Evolutionary conservation across 2,329 filamentous ascomycete genomes (phyloP).

Genomic region (Colletotrichum cereale): DNA sequence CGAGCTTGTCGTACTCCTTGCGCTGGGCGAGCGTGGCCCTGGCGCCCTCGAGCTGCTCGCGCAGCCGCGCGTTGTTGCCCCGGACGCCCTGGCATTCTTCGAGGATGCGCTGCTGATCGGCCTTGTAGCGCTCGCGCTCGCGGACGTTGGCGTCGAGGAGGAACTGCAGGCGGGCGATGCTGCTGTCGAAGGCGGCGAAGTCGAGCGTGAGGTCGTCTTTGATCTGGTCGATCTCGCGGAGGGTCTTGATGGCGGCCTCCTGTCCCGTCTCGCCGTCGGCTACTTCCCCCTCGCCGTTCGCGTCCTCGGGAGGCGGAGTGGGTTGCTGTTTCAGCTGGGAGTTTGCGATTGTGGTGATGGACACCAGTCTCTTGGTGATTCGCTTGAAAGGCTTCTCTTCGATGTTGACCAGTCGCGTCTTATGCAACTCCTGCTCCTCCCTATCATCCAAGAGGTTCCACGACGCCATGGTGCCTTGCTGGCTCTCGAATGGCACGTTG

Average conservation of each 20-base stretch:
- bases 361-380: constrained; percentile 83
- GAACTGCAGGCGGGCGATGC: constrained; percentile 88
- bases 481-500: no score
- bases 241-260: constrained; percentile 53
- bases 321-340: constrained; percentile 65
- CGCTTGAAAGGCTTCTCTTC: constrained; percentile 95
- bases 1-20: constrained; percentile 88
- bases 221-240: constrained; percentile 73
- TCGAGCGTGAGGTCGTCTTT: constrained; percentile 88
- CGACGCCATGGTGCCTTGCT: constrained; percentile 52
- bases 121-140: constrained; percentile 86
- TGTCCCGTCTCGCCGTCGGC: constrained; percentile 43
- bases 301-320: constrained; percentile 74
- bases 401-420: constrained; percentile 85
- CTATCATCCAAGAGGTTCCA: constrained; percentile 80
- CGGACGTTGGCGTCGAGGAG: constrained; percentile 84
- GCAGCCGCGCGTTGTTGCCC: constrained; percentile 78
- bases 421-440: constrained; percentile 88
- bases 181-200: constrained; percentile 88
- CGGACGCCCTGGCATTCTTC: constrained; percentile 82
- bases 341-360: constrained; percentile 73
- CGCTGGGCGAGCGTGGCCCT: constrained; percentile 81
- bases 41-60: constrained; percentile 81
- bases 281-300: constrained; percentile 44
- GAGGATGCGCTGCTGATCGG: constrained; percentile 83